These are phyloP conservation scores for Flaveria bidentis DNA, from an alignment of 129 eudicot genomes.

Conservation along the genomic window DNA sequence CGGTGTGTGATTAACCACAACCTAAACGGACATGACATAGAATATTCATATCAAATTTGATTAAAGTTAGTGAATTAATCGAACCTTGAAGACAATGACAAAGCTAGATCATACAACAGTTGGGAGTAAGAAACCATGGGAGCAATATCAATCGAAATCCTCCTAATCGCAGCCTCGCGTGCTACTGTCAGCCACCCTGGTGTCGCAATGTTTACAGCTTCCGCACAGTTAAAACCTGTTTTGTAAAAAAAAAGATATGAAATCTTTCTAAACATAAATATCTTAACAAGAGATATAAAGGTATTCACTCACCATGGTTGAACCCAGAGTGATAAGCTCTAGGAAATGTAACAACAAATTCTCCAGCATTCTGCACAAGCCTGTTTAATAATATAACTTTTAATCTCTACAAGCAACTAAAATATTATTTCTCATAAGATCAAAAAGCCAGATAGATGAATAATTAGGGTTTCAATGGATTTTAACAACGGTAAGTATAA, in stretches of 20 bases:
- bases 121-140: background rate
- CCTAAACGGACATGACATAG: background rate
- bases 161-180: background rate
- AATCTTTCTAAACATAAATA: background rate
- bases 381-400: slow-evolving; percentile 30
- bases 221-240: background rate
- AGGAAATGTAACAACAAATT: slow-evolving; percentile 92
- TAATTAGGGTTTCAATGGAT: no score
- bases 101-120: background rate
- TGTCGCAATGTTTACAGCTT: background rate
- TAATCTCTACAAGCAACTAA: no score
- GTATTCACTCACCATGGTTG: slow-evolving; percentile 66
- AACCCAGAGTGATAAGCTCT: slow-evolving; percentile 97
- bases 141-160: background rate
- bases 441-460: no score
- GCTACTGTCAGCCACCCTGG: background rate
- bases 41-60: background rate
- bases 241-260: background rate
- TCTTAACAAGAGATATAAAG: background rate
- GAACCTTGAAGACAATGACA: background rate
- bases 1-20: background rate
- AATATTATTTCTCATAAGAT: no score
- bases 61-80: background rate
- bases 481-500: background rate
- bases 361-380: slow-evolving; percentile 90